Percentiles rank a stretch among this genome's conserved stretches.
Evolutionary conservation across 352 stramenopile species (phyloP).

Genomic region (Phytophthora colocasiae): DNA sequence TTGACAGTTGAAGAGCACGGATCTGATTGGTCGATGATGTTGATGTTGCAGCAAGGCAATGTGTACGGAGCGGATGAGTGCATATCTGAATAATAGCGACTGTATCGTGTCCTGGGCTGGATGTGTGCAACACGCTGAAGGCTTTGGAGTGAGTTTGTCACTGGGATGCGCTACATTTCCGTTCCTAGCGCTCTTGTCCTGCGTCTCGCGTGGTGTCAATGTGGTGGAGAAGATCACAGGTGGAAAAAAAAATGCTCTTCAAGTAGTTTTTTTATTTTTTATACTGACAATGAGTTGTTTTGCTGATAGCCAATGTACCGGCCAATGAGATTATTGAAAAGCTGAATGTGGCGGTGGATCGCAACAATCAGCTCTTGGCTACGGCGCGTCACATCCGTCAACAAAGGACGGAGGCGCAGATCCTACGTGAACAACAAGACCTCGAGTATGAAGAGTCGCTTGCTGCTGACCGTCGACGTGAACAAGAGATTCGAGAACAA

Average conservation of each 20-base stretch:
- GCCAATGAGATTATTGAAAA: slow-evolving; percentile 65
- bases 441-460: slow-evolving; percentile 93
- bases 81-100: slow-evolving; percentile 83
- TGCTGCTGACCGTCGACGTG: slow-evolving; percentile 86
- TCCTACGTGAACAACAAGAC: slow-evolving; percentile 94
- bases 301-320: slow-evolving; percentile 60
- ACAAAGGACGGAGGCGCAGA: slow-evolving; percentile 82
- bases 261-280: not conserved
- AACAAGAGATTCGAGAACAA: slow-evolving; percentile 58
- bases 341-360: slow-evolving; percentile 63
- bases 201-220: slow-evolving; percentile 78
- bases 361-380: slow-evolving; percentile 80
- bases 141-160: slow-evolving; percentile 83
- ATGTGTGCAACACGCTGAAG: slow-evolving; percentile 81
- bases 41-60: slow-evolving; percentile 54
- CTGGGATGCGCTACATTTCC: slow-evolving; percentile 85
- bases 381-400: slow-evolving; percentile 74
- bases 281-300: slow-evolving; percentile 3
- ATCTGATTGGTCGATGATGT: slow-evolving; percentile 14
- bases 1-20: slow-evolving; percentile 17
- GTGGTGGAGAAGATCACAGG: slow-evolving; percentile 89
- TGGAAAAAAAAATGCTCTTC: slow-evolving; percentile 23
- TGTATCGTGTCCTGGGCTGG: slow-evolving; percentile 85
- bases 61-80: slow-evolving; percentile 74
- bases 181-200: slow-evolving; percentile 83